These are phyloP conservation scores for Nicotiana sylvestris DNA, from an alignment of 257 asterid genomes.

Conservation along the genomic window DNA sequence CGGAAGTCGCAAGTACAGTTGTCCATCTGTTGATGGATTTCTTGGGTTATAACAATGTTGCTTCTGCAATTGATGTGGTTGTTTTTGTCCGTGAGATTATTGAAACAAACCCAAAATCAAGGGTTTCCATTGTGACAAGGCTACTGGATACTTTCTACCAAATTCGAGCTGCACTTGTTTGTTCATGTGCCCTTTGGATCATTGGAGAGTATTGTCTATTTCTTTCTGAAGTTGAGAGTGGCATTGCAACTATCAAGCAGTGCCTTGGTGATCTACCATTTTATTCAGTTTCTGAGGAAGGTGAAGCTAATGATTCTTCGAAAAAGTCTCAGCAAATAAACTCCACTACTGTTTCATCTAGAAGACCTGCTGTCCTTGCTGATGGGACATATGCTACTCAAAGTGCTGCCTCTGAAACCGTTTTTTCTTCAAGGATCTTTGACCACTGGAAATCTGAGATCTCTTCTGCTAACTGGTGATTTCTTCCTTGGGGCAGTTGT, in stretches of 20 bases:
- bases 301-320: slow-evolving; percentile 64
- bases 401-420: slow-evolving; percentile 97
- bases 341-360: slow-evolving; percentile 78
- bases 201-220: slow-evolving; percentile 84
- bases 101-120: slow-evolving; percentile 79
- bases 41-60: slow-evolving; percentile 89
- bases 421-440: slow-evolving; percentile 72
- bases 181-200: slow-evolving; percentile 95
- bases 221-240: slow-evolving; percentile 88
- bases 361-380: slow-evolving; percentile 91
- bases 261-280: slow-evolving; percentile 93
- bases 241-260: slow-evolving; percentile 79
- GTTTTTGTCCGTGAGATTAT: slow-evolving; percentile 86
- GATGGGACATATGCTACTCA: slow-evolving; percentile 97
- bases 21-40: slow-evolving; percentile 95
- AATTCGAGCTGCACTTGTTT: slow-evolving; percentile 88
- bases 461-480: slow-evolving; percentile 89
- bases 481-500: slow-evolving; percentile 92
- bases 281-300: slow-evolving; percentile 73
- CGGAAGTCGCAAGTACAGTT: slow-evolving; percentile 94
- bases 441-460: slow-evolving; percentile 67
- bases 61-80: slow-evolving; percentile 86
- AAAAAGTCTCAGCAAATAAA: slow-evolving; percentile 68
- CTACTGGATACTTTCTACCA: slow-evolving; percentile 88
- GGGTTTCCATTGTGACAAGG: slow-evolving; percentile 86